A percentile compares a stretch with the other conserved stretches of the same genome.
Evolutionary conservation across 176 grass and related monocot species (phyloP).

Genomic region (Oryza meridionalis): DNA sequence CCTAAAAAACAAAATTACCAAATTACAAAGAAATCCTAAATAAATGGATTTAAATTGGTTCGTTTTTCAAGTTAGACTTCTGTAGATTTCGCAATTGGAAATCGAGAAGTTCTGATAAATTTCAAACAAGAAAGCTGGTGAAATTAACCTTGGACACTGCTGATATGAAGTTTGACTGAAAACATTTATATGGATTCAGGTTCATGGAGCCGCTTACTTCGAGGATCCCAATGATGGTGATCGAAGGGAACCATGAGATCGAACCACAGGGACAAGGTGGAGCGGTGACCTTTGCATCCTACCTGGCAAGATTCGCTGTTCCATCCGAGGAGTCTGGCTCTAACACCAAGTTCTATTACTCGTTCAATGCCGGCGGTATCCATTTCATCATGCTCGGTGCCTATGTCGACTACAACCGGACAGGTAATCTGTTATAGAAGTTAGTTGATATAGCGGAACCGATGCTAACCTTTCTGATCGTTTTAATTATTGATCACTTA

Average conservation of each 20-base stretch:
- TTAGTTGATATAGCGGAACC: too few species aligned
- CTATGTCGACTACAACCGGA: constrained; percentile 80
- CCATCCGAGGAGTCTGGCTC: constrained; percentile 74
- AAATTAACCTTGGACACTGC: not conserved
- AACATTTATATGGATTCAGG: constrained; percentile 36
- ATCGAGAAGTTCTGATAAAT: not conserved
- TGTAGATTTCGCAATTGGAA: not conserved
- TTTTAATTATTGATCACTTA: too few species aligned
- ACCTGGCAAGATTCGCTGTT: constrained; percentile 78
- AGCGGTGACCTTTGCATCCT: constrained; percentile 70
- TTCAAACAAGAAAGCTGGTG: not conserved
- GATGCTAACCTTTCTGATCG: too few species aligned
- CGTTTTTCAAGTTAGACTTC: not conserved
- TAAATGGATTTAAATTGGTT: not conserved
- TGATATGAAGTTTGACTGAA: not conserved
- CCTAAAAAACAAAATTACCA: too few species aligned
- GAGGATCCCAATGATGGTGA: constrained; percentile 82
- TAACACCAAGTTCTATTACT: constrained; percentile 81
- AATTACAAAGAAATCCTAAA: too few species aligned
- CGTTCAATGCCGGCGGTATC: constrained; percentile 81
- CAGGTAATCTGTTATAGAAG: constrained; percentile 37
- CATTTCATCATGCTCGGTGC: constrained; percentile 93
- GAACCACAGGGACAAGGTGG: constrained; percentile 80
- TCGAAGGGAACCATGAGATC: constrained; percentile 94
- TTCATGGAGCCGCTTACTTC: constrained; percentile 84